Base-by-base conservation (phyloP, 2,329 filamentous ascomycete species). In the Ustilaginoidea virens region DNA sequence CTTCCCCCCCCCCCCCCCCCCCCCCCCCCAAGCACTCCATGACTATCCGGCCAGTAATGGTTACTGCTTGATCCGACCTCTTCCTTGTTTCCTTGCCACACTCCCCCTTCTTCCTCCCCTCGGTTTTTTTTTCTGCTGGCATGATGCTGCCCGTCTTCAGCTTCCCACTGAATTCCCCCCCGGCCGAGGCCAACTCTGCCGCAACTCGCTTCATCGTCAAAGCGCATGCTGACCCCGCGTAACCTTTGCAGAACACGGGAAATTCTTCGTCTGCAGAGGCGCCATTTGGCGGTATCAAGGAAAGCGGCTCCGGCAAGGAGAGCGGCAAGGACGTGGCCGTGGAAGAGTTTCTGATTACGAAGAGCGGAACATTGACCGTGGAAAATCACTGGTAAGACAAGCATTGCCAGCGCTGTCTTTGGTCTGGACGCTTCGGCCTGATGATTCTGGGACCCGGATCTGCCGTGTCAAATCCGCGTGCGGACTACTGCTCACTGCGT, bases 281-380 rank as follows among this genome's bases (percentile, higher is more conserved):
- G 4, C 60, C 60, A 0, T 64, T 63, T 38, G 60, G 58, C 5
- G 60, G 58, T 1, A 62, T 63, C 39, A 63, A 64, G 36, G 52
- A 60, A 28, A 60, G 55, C 11, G 60, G 60, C 0, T 53, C 50
- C 8, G 60, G 60, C 5, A 63, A 61, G 34, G 59, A 64, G 36
- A 56, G 53, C 1, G 58, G 60, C 23, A 62, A 61, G 35, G 59
- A 62, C 17, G 51, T 61, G 13, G 60, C 58, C 0, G 48, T 63
- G 12, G 51, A 60, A 18, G 60, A 63, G 39, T 63, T 56, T 25
- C 42, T 62, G 26, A 46, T 60, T 20, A 56, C 56, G 2, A 63
- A 63, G 44, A 57, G 50, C 5, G 58, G 56, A 3, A 62, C 58
- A 0, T 39, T 62, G 38, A 55, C 57, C 0, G 27, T 62, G 3